phyloP scores from a whole-genome alignment of 768 basidiomycete species.

The Amanita jacksonii region DNA sequence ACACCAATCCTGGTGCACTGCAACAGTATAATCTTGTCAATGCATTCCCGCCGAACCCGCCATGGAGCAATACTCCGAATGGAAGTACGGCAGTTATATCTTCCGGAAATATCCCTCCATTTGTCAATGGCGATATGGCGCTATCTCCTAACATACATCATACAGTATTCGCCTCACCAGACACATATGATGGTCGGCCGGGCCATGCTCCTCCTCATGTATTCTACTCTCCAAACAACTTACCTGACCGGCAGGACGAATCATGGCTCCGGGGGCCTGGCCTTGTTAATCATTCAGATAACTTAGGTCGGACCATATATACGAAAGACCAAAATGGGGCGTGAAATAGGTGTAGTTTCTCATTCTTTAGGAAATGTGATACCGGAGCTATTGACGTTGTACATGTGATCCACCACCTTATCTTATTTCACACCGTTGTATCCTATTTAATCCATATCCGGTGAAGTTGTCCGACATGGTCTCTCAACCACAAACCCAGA shows the following conservation, averaged over 20 bases:
- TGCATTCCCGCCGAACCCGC: neutral
- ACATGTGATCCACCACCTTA: constrained; percentile 3
- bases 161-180: constrained; percentile 17
- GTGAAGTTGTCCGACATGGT: neutral
- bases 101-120: constrained; percentile 12
- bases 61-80: constrained; percentile 2
- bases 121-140: constrained; percentile 20
- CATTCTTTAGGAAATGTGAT: neutral
- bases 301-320: constrained; percentile 43
- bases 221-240: neutral
- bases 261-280: constrained; percentile 8
- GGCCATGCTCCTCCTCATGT: constrained; percentile 1
- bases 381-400: neutral
- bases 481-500: neutral
- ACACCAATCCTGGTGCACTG: constrained; percentile 13
- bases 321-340: constrained; percentile 37
- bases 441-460: constrained; percentile 8
- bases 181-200: constrained; percentile 6
- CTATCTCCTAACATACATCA: constrained; percentile 20
- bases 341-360: constrained; percentile 11
- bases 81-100: neutral
- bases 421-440: constrained; percentile 5
- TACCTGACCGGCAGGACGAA: constrained; percentile 1
- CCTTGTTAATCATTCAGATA: constrained; percentile 5
- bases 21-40: constrained; percentile 4